Evolutionary conservation across 495 filamentous ascomycete species (phyloP), one percentile per base, ranked within the genome.

Genomic region (Daldinia decipiens): DNA sequence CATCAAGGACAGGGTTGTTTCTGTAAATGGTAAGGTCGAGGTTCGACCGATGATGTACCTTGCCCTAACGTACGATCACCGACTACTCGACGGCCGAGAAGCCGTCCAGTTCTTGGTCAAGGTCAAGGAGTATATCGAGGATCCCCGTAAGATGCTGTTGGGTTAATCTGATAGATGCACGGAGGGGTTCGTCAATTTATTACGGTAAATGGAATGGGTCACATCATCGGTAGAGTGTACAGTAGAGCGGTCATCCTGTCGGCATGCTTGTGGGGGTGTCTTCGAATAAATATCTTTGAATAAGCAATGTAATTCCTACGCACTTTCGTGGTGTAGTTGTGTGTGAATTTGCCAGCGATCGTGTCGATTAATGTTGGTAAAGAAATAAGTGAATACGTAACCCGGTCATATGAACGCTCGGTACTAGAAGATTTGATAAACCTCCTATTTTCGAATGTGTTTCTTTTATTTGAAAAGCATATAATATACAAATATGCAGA

Each of bases 31-130:
- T 55, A 93, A 97, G 82, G 80, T 98, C 43, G 95, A 97, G 76
- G 91, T 97, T 70, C 88, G 95, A 67, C 95, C 96, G 26, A 98
- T 99, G 93, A 99, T 99, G 95, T 98, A 97, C 72, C 88, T 99
- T 43, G 96, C 95, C 43, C 87, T 99, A 56, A 99, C 95, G 15
- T 99, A 99, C 77, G 95, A 99, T 76, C 95, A 99, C 80, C 91
- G 95, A 70, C 87, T 98, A 39, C 84, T 99, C 27, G 96, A 98
- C 79, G 96, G 95, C 27, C 89, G 95, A 73, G 95, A 99, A 83
- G 96, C 94, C 12, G 94, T 97, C 29, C 96, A 95, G 65, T 99
- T 99, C 87, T 84, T 99, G 70, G 91, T 99, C 50, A 98, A 97
- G 90, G 90, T 98, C 76, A 97, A 97, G 86, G 92, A 98, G 78